A percentile compares a stretch with the other conserved stretches of the same genome.
phyloP scores from a whole-genome alignment of 129 eudicot species.

The Helianthus tuberosus region DNA sequence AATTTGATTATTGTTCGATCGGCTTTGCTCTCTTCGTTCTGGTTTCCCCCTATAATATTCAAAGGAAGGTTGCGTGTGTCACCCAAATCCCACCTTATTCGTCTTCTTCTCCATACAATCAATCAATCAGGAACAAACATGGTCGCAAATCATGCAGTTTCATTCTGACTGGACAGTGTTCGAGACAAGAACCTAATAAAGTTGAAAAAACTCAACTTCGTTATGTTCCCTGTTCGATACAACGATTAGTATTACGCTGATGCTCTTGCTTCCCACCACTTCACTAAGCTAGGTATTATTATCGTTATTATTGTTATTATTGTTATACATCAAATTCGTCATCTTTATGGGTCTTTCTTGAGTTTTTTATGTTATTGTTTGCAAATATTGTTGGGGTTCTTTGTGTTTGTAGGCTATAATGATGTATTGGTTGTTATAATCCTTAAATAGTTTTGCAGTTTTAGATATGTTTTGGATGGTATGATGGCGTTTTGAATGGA shows the following conservation, averaged over 20 bases:
- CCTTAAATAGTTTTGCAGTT: background rate
- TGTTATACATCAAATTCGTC: background rate
- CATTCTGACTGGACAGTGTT: constrained; percentile 78
- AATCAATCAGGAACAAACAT: constrained; percentile 17
- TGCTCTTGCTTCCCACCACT: constrained; percentile 87
- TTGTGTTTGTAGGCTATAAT: background rate
- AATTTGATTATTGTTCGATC: too few species aligned
- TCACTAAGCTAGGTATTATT: constrained; percentile 70
- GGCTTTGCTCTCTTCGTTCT: too few species aligned
- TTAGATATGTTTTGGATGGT: too few species aligned
- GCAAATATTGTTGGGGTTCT: background rate
- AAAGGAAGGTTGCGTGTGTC: too few species aligned
- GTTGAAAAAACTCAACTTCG: constrained; percentile 90
- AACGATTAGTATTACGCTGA: constrained; percentile 91
- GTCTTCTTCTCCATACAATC: constrained; percentile 13
- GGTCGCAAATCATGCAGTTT: constrained; percentile 67
- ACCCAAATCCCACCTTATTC: constrained; percentile 9
- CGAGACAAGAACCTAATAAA: constrained; percentile 97
- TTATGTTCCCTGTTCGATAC: constrained; percentile 90
- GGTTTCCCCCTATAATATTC: too few species aligned
- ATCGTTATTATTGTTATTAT: background rate
- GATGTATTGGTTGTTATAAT: background rate
- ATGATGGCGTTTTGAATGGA: too few species aligned
- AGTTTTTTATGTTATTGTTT: background rate
- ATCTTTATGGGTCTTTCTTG: constrained; percentile 13